Evolutionary conservation across 2,329 filamentous ascomycete species (phyloP).

Genomic region (Stromatinia cepivora): DNA sequence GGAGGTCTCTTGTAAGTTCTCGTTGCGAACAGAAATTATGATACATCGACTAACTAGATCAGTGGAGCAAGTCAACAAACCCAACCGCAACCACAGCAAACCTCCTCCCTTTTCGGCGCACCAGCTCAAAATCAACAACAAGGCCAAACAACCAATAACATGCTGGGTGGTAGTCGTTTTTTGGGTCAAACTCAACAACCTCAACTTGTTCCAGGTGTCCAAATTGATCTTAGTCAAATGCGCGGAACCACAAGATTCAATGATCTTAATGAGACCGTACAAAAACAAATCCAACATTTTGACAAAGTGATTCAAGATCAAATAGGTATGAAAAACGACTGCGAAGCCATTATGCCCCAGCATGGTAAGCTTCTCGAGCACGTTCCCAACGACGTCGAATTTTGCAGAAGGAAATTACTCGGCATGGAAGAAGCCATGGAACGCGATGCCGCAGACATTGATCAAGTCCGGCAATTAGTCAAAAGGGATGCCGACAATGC

Average conservation of each 20-base stretch:
- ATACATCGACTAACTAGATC: slow-evolving; percentile 8
- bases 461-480: slow-evolving; percentile 55
- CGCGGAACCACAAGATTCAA: slow-evolving; percentile 88
- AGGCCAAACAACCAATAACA: slow-evolving; percentile 24
- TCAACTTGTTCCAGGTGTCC: slow-evolving; percentile 66
- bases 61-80: slow-evolving; percentile 32
- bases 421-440: slow-evolving; percentile 63
- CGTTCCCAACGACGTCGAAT: slow-evolving; percentile 65
- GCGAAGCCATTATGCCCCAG: slow-evolving; percentile 65
- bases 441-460: slow-evolving; percentile 61
- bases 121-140: slow-evolving; percentile 29
- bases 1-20: slow-evolving; percentile 38
- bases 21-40: neutral
- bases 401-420: slow-evolving; percentile 60
- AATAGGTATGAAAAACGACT: slow-evolving; percentile 74
- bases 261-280: slow-evolving; percentile 80
- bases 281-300: slow-evolving; percentile 73
- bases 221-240: slow-evolving; percentile 76
- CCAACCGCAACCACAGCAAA: slow-evolving; percentile 35
- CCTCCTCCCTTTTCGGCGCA: slow-evolving; percentile 28
- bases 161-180: slow-evolving; percentile 20
- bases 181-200: slow-evolving; percentile 53
- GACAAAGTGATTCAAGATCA: slow-evolving; percentile 80
- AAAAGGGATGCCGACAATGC: slow-evolving; percentile 70
- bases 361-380: slow-evolving; percentile 64